phyloP scores from a whole-genome alignment of 2,329 filamentous ascomycete genomes.

The Bipolaris sorokiniana region DNA sequence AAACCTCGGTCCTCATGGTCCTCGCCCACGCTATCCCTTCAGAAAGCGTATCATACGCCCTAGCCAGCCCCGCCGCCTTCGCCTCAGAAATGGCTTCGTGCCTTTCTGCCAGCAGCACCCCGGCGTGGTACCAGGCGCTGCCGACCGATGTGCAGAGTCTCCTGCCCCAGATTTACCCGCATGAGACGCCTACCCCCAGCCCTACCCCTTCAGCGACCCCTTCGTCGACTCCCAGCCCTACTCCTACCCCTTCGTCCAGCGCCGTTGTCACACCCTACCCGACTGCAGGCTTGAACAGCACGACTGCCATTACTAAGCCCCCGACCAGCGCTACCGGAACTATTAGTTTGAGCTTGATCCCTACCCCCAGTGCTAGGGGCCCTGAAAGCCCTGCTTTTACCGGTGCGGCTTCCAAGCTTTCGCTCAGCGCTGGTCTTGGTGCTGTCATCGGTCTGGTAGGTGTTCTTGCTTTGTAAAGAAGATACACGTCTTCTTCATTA shows the following conservation, averaged over 20 bases:
- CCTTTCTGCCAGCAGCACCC: constrained; percentile 52
- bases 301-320: constrained; percentile 8
- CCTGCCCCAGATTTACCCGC: constrained; percentile 48
- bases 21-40: constrained; percentile 55
- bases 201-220: constrained; percentile 5
- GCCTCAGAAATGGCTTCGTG: constrained; percentile 52
- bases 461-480: constrained; percentile 52
- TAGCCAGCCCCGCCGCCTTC: constrained; percentile 52
- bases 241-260: constrained; percentile 4
- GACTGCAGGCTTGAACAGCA: constrained; percentile 9
- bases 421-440: constrained; percentile 48
- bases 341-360: constrained; percentile 9
- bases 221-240: background rate
- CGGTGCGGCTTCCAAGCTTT: constrained; percentile 43
- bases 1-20: constrained; percentile 50
- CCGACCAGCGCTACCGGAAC: constrained; percentile 18
- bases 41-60: constrained; percentile 48
- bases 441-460: constrained; percentile 52
- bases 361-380: constrained; percentile 12
- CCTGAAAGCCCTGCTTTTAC: constrained; percentile 20
- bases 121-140: constrained; percentile 54
- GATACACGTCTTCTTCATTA: background rate
- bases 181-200: constrained; percentile 24
- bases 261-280: constrained; percentile 5
- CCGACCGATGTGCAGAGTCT: constrained; percentile 54